Evolutionary conservation across 257 asterid species (phyloP), one percentile per base, ranked within the genome.

Genomic region (Ophiorrhiza pumila): DNA sequence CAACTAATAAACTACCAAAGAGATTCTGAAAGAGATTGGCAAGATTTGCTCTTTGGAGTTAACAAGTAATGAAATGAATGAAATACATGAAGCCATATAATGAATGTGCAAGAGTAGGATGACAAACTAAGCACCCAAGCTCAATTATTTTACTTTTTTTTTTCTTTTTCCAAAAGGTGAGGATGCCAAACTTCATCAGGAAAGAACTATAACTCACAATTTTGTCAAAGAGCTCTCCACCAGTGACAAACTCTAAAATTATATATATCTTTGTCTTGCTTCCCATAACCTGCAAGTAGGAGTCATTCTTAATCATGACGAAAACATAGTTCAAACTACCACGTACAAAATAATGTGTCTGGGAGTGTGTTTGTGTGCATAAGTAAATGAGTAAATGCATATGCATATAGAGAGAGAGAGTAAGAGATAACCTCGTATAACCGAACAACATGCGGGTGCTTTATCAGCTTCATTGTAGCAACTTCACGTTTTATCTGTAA

Each of bases 191-290:
- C 22, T 32, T 47, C 25, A 32, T 20, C 43, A 45, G 69, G 27
- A 29, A 53, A 71, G 2, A 43, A 67, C 13, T 18, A 18, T 41
- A 52, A 75, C 97, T 85, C 82, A 91, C 98, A 75, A 93, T 91
- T 85, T 93, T 89, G 87, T 93, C 97, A 15, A 93, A 93, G 75
- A 93, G 98, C 88, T 93, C 98, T 80, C 98, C 97, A 29, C 98
- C 97, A 4, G 96, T 85, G 68, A 89, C 87, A 31, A 80, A 93
- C 79, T 93, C 98, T 89, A 93, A 76, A 71, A 91, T 92, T 55
- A 93, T 93, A 69, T 89, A 93, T 76, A 93, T 93, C 86, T 93
- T 93, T 65, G 96, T 89, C 88, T 86, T 93, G 91, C 98, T 93
- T 46, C 87, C 98, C 96, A 91, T 86, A 80, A 93, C 98, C 98